Evolutionary conservation across 768 basidiomycete genomes (phyloP), one percentile per base, ranked within the genome.

Genomic region (Thelephora aurantiotincta): DNA sequence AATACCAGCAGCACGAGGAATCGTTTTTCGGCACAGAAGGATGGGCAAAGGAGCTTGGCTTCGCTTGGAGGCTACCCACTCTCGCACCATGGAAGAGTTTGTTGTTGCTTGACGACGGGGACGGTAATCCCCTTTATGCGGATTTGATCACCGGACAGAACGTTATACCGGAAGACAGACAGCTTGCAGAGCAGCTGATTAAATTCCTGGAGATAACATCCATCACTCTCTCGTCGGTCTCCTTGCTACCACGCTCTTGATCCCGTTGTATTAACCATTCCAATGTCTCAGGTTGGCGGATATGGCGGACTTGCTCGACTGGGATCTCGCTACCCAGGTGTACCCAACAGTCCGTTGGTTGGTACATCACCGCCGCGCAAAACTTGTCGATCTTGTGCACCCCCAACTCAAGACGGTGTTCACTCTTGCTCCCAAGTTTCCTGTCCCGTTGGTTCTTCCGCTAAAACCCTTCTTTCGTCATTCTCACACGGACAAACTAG

Each of bases 71-170:
- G 42, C 66, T 90, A 2, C 79, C 84, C 7, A 65, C 74, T 14
- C 70, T 97, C 19, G 71, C 78, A 13, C 93, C 94, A 5, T 98
- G 94, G 94, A 96, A 96, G 58, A 84, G 88, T 18, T 60, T 98
- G 13, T 64, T 98, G 5, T 71, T 91, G 13, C 58, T 94, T 13
- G 82, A 89, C 46, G 61, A 63, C 14, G 58, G 74, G 66, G 33
- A 50, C 38, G 73, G 68, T 12, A 62, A 76, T 45, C 78, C 82
- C 49, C 74, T 78, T 1, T 75, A 77, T 52, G 66, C 72, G 57
- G 79, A 77, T 49, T 62, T 82, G 44, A 64, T 73, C 52, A 75
- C 73, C 1, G 73, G 75, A 1, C 75, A 79, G 47, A 67, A 80
- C 14, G 74, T 66, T 46, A 41, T 41, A 18, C 66, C 76, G 0